These are phyloP conservation scores for Phytophthora idaei DNA, from an alignment of 352 stramenopile species.

Conservation along the genomic window DNA sequence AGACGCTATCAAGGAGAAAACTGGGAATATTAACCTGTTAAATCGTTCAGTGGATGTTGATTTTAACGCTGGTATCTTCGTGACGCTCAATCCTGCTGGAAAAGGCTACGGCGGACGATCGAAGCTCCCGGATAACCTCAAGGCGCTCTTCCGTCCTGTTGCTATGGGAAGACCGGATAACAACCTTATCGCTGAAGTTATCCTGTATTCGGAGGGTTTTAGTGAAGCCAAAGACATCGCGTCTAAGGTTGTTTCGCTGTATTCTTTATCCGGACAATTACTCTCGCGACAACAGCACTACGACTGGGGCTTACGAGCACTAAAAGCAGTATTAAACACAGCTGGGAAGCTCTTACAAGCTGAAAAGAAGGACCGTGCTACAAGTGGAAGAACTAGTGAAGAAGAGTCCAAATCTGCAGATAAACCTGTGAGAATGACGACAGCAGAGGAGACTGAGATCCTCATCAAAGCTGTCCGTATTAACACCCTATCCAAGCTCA, in stretches of 20 bases:
- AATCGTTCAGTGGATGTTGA: constrained; percentile 89
- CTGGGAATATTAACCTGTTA: constrained; percentile 77
- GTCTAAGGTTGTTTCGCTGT: constrained; percentile 93
- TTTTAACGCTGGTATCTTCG: constrained; percentile 95
- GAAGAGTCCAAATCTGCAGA: constrained; percentile 28
- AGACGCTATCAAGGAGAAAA: constrained; percentile 91
- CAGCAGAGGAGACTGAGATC: constrained; percentile 88
- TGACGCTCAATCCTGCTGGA: constrained; percentile 94
- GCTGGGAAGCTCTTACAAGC: constrained; percentile 90
- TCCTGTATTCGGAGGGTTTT: constrained; percentile 93
- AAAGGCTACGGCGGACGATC: constrained; percentile 94
- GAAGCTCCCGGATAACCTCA: constrained; percentile 95
- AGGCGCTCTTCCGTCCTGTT: constrained; percentile 94
- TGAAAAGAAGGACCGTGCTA: constrained; percentile 73
- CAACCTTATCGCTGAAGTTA: constrained; percentile 94
- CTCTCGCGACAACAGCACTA: constrained; percentile 93
- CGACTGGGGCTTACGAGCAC: constrained; percentile 92
- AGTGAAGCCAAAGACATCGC: constrained; percentile 88
- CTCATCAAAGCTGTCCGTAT: constrained; percentile 96
- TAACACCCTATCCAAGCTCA: constrained; percentile 96
- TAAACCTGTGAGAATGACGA: constrained; percentile 50
- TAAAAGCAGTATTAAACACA: constrained; percentile 96
- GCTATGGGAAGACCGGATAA: constrained; percentile 94
- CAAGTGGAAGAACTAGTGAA: constrained; percentile 13
- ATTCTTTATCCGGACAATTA: constrained; percentile 85